Evolutionary conservation across 108 stramenopile species (phyloP), one percentile per base, ranked within the genome.

Genomic region (Cyclostephanos tholiformis): DNA sequence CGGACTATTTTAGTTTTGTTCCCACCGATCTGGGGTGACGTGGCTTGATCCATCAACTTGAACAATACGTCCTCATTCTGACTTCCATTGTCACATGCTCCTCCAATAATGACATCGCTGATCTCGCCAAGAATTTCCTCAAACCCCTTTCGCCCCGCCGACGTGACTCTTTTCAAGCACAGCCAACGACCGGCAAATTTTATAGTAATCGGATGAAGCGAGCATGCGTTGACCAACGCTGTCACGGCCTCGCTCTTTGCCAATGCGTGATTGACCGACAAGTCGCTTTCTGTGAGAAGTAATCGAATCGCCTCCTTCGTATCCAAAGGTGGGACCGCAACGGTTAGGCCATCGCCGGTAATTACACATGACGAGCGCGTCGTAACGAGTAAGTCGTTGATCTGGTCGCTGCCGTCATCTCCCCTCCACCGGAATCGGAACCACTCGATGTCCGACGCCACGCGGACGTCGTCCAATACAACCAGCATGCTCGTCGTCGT

Each of bases 171-270:
- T 46, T 92, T 92, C 62, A 90, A 61, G 58, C 82, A 82, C 14
- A 88, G 55, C 91, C 91, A 92, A 19, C 91, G 84, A 2, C 91
- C 91, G 19, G 87, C 87, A 67, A 75, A 84, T 36, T 90, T 92
- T 9, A 90, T 88, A n/a, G 88, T 85, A 17, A 92, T 65, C 4
- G 89, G 87, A 56, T 92, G 91, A 72, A 86, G 75, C 27, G 84
- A 84, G 57, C 91, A 90, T 36, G 83, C 83, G 41, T 79, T 70
- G 7, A 92, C 83, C 62, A 92, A 77, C 6, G 73, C 77, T 14
- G 58, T 69, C 22, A 85, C 80, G 51, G 82, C 81, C 41, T 43
- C 26, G 26, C 76, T 84, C 53, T 82, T 86, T 44, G 84, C 79
- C 72, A 86, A 77, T 6, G 84, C 66, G 36, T 81, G 76, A 60